phyloP scores from a whole-genome alignment of 129 eudicot genomes.

The Pulicaria dysenterica region DNA sequence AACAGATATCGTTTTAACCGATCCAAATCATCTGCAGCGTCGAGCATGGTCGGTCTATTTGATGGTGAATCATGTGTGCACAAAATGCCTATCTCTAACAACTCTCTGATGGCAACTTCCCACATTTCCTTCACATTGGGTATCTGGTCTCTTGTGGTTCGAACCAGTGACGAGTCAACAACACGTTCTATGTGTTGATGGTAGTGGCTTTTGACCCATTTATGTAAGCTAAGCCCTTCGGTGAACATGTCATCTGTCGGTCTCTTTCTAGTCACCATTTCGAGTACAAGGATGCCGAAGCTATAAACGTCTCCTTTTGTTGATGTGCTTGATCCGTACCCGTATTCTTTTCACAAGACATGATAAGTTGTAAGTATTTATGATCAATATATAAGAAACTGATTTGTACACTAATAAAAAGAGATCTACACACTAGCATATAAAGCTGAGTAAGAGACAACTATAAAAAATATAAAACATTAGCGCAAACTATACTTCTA shows the following conservation, averaged over 20 bases:
- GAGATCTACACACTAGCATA: no score
- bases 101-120: conserved; percentile 52
- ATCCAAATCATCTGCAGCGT: conserved; percentile 58
- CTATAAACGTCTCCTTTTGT: conserved; percentile 64
- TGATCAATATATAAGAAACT: no score
- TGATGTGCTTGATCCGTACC: conserved; percentile 51
- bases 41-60: conserved; percentile 59
- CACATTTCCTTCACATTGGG: conserved; percentile 51
- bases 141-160: conserved; percentile 45
- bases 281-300: conserved; percentile 61
- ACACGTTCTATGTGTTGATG: conserved; percentile 43
- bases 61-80: conserved; percentile 57
- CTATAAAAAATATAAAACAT: no score
- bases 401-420: no score
- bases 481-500: no score
- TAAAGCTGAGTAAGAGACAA: no score
- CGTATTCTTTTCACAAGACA: conserved; percentile 46
- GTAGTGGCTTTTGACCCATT: conserved; percentile 48
- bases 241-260: conserved; percentile 55
- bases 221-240: conserved; percentile 52
- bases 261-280: conserved; percentile 58
- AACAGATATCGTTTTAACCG: conserved; percentile 54
- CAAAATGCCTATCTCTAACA: conserved; percentile 50
- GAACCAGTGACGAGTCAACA: conserved; percentile 44
- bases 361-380: not conserved